Conservation (phyloP, 352 stramenopile genomes). For the Phytophthora colocasiae region DNA sequence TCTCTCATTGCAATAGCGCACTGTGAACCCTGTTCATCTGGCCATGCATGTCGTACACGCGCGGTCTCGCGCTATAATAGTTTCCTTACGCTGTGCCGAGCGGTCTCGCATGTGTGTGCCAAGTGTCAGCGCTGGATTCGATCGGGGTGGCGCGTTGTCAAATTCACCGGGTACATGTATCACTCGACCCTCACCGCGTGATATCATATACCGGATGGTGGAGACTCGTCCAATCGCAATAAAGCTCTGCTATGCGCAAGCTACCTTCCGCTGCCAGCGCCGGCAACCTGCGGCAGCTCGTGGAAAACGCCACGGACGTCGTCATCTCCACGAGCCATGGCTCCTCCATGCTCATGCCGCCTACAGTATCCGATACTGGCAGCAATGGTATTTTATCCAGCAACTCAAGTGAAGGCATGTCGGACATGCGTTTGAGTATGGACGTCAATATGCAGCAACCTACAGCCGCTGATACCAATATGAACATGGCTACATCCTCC, state of each 20-base stretch:
- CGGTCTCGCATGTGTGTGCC: too few species aligned
- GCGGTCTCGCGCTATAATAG: too few species aligned
- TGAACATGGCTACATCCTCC: slow-evolving; percentile 3
- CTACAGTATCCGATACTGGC: neutral
- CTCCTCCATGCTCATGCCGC: neutral
- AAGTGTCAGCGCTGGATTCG: too few species aligned
- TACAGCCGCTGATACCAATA: neutral
- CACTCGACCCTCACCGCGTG: too few species aligned
- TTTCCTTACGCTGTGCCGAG: too few species aligned
- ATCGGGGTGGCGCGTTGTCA: too few species aligned
- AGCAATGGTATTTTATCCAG: neutral
- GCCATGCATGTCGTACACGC: too few species aligned
- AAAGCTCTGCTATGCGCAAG: neutral
- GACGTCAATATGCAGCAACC: neutral
- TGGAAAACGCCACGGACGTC: slow-evolving; percentile 3
- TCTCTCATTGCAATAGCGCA: too few species aligned
- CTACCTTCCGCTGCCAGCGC: slow-evolving; percentile 17
- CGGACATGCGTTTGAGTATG: neutral
- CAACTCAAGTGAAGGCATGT: slow-evolving; percentile 11
- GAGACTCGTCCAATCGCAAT: too few species aligned
- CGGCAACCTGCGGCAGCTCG: slow-evolving; percentile 22
- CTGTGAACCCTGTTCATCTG: too few species aligned
- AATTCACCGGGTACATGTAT: too few species aligned
- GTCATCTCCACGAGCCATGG: neutral
- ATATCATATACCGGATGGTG: too few species aligned